Percentiles rank a stretch among this genome's conserved stretches.
phyloP scores from a whole-genome alignment of 2,329 filamentous ascomycete species.

The Ceratocystis harringtonii region DNA sequence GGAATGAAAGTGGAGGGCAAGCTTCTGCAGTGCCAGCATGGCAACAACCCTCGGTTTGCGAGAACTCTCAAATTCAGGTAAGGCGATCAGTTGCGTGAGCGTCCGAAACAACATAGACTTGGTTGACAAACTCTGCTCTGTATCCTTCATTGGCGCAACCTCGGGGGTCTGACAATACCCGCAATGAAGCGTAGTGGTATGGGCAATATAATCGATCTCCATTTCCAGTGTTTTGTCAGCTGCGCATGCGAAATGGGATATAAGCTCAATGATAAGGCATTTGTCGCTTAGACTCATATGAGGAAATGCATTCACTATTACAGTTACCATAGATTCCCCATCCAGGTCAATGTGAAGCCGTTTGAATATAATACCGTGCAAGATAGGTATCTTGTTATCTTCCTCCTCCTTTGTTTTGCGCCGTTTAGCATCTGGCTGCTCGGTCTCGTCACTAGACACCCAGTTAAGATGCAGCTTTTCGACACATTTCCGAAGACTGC shows the following conservation, averaged over 20 bases:
- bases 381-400: conserved; percentile 4
- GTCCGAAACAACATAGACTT: conserved; percentile 19
- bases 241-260: conserved; percentile 45
- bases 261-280: conserved; percentile 36
- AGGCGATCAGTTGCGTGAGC: conserved; percentile 33
- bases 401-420: conserved; percentile 20
- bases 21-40: conserved; percentile 54
- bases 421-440: conserved; percentile 21
- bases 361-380: conserved; percentile 18
- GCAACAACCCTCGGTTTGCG: conserved; percentile 51
- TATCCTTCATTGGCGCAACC: conserved; percentile 11
- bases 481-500: conserved; percentile 22
- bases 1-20: conserved; percentile 52
- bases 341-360: conserved; percentile 22
- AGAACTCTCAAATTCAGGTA: conserved; percentile 35
- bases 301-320: conserved; percentile 27
- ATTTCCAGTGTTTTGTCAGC: conserved; percentile 31
- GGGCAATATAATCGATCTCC: background rate
- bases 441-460: conserved; percentile 19
- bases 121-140: conserved; percentile 7
- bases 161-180: conserved; percentile 13
- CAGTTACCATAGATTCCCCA: conserved; percentile 23
- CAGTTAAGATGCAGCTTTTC: conserved; percentile 23
- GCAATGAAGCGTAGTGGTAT: conserved; percentile 8
- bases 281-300: conserved; percentile 34